Evolutionary conservation across 805 yeast species (phyloP).

Genomic region (Candida coquimbonensis): DNA sequence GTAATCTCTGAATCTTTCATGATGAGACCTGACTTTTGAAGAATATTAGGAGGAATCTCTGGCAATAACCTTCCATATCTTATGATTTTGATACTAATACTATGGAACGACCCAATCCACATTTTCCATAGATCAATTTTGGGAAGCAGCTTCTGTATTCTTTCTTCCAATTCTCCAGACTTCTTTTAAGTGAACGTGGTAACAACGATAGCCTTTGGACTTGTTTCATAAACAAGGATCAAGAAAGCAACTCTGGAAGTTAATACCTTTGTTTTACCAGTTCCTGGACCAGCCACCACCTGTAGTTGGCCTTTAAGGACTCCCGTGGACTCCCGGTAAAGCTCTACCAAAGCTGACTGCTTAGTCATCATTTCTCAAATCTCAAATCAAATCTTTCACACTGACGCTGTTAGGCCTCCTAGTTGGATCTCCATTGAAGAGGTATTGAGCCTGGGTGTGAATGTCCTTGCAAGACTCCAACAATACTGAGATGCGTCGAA

Average conservation of each 20-base stretch:
- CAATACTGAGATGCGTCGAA: slow-evolving; percentile 3
- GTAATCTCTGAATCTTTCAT: slow-evolving; percentile 52
- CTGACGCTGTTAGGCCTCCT: too few relatives aligned
- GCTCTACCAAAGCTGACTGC: too few relatives aligned
- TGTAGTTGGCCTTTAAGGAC: slow-evolving; percentile 37
- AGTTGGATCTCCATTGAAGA: too few relatives aligned
- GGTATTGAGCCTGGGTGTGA: too few relatives aligned
- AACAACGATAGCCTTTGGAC: slow-evolving; percentile 63
- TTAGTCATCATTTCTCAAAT: too few relatives aligned
- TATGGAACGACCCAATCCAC: slow-evolving; percentile 84
- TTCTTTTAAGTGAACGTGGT: slow-evolving; percentile 94
- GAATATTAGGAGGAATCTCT: slow-evolving; percentile 34
- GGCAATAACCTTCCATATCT: slow-evolving; percentile 38
- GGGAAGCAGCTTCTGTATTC: slow-evolving; percentile 38
- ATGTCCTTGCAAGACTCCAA: too few relatives aligned
- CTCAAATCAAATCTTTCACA: too few relatives aligned
- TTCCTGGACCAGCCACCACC: slow-evolving; percentile 61
- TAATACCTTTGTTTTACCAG: slow-evolving; percentile 78
- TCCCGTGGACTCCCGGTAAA: slow-evolving; percentile 12
- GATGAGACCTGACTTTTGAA: slow-evolving; percentile 27
- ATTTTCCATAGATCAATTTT: slow-evolving; percentile 35
- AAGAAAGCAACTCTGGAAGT: slow-evolving; percentile 73
- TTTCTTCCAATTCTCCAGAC: slow-evolving; percentile 71
- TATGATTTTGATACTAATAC: slow-evolving; percentile 64
- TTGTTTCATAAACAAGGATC: slow-evolving; percentile 40